Percentiles rank a stretch among this genome's conserved stretches.
These are phyloP conservation scores for Colletotrichum tropicale DNA, from an alignment of 2,329 filamentous ascomycete genomes.

Conservation along the genomic window DNA sequence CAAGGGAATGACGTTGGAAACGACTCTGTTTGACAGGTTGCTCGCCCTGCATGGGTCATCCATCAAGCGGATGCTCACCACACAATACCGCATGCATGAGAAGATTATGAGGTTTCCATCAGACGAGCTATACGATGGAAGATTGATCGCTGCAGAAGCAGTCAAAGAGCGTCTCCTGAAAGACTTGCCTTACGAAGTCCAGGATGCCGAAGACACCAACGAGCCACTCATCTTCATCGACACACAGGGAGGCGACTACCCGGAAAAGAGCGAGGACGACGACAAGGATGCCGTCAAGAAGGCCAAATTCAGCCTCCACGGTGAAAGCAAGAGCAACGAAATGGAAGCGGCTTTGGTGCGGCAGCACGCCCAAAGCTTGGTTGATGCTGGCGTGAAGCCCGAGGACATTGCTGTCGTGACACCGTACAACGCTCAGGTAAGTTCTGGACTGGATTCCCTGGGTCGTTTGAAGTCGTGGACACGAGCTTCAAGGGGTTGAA, in stretches of 20 bases:
- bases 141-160: constrained; percentile 78
- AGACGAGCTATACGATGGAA: constrained; percentile 81
- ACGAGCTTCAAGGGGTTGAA: neutral
- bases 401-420: constrained; percentile 93
- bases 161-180: constrained; percentile 79
- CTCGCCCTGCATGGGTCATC: constrained; percentile 78
- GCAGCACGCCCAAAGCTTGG: constrained; percentile 75
- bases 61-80: constrained; percentile 95
- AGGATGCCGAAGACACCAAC: constrained; percentile 82
- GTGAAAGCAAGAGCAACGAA: constrained; percentile 85
- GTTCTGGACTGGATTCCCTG: neutral
- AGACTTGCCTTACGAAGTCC: constrained; percentile 78
- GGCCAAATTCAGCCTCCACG: constrained; percentile 47
- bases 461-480: neutral
- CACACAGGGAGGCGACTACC: constrained; percentile 92
- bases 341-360: constrained; percentile 85
- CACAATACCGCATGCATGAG: constrained; percentile 98
- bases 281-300: constrained; percentile 53
- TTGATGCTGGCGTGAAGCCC: constrained; percentile 79
- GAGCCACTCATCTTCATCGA: constrained; percentile 94
- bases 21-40: constrained; percentile 91
- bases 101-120: constrained; percentile 95
- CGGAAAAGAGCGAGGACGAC: constrained; percentile 80
- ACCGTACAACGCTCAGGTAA: constrained; percentile 91
- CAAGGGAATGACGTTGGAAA: constrained; percentile 73